Evolutionary conservation across 1,139 yeast species (phyloP), one percentile per base, ranked within the genome.

Genomic region (Suhomyces anneliseae): DNA sequence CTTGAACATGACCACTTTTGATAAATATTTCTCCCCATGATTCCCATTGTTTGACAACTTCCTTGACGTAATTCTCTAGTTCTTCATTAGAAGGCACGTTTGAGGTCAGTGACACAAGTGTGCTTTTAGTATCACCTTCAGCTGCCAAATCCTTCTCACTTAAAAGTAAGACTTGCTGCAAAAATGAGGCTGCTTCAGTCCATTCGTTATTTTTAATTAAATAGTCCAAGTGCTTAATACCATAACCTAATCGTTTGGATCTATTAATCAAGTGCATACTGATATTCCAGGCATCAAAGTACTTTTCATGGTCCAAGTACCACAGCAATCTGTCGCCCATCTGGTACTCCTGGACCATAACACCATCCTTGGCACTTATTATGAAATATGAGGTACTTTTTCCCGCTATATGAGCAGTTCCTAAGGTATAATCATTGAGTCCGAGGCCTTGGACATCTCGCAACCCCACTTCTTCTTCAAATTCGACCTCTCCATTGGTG

Each of bases 331-430:
- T 79, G 59, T 92, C 98, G 31, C 69, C 64, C 26, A 87, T 64
- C 52, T 82, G 84, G 27, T 86, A 73, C 54, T 86, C 90, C 55
- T 83, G 79, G 0, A 92, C 92, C 11, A 83, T 71, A 2, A 93
- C 87, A 1, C 86, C 92, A 66, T 90, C 98, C 45, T 81, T 81
- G 0, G 97, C 90, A 61, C 95, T 83, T 7, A 92, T 74, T 19
- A 93, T 74, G 54, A 76, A 87, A 68, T 87, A 89, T 38, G 74
- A 69, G 0, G 79, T 70, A 14, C 53, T 56, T 7, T 68, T 66
- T 1, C 54, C 50, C 1, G 56, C 56, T 14, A 76, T 69, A 60
- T 76, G 77, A 42, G 77, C 78, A 27, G 53, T 40, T 0, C 82
- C 79, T 42, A 92, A 65, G 51, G 81, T 83, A 58, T 86, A 88